Conservation (phyloP, 2,329 filamentous ascomycete species). For the Cladophialophora carrionii region DNA sequence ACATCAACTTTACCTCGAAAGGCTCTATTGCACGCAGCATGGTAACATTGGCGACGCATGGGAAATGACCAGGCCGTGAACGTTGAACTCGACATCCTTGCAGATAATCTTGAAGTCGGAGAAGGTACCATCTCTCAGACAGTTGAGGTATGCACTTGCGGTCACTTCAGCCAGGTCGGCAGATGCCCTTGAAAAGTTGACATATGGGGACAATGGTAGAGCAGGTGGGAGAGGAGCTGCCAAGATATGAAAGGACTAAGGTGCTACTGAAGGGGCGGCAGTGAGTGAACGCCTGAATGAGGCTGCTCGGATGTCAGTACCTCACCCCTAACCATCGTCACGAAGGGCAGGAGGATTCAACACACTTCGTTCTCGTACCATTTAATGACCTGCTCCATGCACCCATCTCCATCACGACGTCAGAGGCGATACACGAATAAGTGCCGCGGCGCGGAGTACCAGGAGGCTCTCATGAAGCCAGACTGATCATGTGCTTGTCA, state of each 20-base stretch:
- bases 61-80: slow-evolving; percentile 40
- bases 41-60: slow-evolving; percentile 36
- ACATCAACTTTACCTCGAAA: slow-evolving; percentile 37
- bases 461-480: not conserved
- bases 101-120: slow-evolving; percentile 30
- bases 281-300: no score
- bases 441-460: not conserved
- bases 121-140: slow-evolving; percentile 15
- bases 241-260: no score
- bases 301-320: no score
- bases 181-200: not conserved
- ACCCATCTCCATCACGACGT: not conserved
- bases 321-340: not conserved
- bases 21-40: slow-evolving; percentile 32
- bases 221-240: no score
- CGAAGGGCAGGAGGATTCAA: not conserved
- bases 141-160: not conserved
- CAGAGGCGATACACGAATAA: not conserved
- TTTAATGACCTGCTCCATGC: not conserved
- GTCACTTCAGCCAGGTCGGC: not conserved
- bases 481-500: not conserved
- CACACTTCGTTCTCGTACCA: not conserved
- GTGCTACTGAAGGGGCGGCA: no score
- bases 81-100: slow-evolving; percentile 36
- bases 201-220: no score